Conservation (phyloP, 345 rosid species). For the Boechera stricta region DNA sequence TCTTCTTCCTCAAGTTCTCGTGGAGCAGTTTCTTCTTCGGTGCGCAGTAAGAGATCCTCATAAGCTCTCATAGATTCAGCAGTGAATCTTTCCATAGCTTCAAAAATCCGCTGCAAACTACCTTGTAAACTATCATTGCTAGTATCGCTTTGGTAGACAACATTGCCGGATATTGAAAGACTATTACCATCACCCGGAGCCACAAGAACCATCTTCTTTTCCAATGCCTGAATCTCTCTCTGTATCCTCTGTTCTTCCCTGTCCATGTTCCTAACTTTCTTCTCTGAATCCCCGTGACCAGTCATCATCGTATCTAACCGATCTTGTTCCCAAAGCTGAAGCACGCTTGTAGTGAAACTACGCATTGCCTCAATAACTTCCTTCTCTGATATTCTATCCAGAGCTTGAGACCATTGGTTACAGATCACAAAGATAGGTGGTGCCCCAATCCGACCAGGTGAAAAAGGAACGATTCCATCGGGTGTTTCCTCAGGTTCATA, state of each 20-base stretch:
- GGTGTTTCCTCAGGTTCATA: conserved; percentile 93
- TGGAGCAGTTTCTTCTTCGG: conserved; percentile 65
- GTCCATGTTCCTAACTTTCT: conserved; percentile 65
- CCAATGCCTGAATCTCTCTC: conserved; percentile 86
- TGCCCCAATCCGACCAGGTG: conserved; percentile 95
- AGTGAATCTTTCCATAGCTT: conserved; percentile 88
- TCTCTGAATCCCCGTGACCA: conserved; percentile 68
- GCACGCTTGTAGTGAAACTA: conserved; percentile 62
- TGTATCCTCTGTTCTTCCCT: conserved; percentile 85
- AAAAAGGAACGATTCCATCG: conserved; percentile 86
- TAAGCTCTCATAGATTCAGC: conserved; percentile 70
- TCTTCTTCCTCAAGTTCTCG: conserved; percentile 52
- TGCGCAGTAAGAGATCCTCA: conserved; percentile 78
- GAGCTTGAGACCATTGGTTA: conserved; percentile 90
- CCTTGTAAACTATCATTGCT: conserved; percentile 70
- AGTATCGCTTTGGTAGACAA: conserved; percentile 78
- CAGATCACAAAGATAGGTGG: conserved; percentile 93
- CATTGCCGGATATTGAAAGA: conserved; percentile 47
- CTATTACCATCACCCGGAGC: conserved; percentile 44
- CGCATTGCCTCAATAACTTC: conserved; percentile 85
- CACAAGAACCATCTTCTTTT: conserved; percentile 68
- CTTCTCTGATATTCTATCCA: conserved; percentile 80
- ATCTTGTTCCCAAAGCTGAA: conserved; percentile 86
- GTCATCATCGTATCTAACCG: conserved; percentile 60
- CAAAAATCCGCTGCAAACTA: conserved; percentile 70